Conservation (phyloP, 2,329 filamentous ascomycete species). For the Capronia americana region DNA sequence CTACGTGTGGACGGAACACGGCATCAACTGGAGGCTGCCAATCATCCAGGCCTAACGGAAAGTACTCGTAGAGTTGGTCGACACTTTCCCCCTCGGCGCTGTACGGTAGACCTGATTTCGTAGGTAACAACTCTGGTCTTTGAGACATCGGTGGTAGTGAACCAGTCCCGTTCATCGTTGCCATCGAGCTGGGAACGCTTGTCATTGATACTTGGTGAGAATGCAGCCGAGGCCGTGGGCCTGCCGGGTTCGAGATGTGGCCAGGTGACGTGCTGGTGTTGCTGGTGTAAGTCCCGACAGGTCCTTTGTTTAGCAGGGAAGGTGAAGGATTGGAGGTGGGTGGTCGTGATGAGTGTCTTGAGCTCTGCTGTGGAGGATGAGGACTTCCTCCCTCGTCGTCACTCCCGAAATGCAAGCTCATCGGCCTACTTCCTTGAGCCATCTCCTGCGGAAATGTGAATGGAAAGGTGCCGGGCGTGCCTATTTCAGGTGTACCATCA, state of each 20-base stretch:
- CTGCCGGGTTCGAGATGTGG: conserved; percentile 21
- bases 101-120: conserved; percentile 30
- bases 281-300: conserved; percentile 17
- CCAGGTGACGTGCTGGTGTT: conserved; percentile 25
- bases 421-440: conserved; percentile 30
- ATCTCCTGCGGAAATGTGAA: conserved; percentile 39
- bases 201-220: conserved; percentile 35
- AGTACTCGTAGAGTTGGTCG: conserved; percentile 92
- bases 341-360: conserved; percentile 37
- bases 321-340: conserved; percentile 41
- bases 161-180: conserved; percentile 15
- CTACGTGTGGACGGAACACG: conserved; percentile 88
- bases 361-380: conserved; percentile 32
- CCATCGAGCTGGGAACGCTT: conserved; percentile 25
- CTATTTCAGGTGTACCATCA: conserved; percentile 36
- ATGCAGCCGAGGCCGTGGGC: conserved; percentile 29
- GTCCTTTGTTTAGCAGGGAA: conserved; percentile 37
- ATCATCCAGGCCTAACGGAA: conserved; percentile 87
- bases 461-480: conserved; percentile 31
- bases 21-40: conserved; percentile 91
- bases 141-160: conserved; percentile 10
- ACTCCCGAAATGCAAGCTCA: conserved; percentile 40
- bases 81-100: conserved; percentile 48
- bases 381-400: conserved; percentile 40
- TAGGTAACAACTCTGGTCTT: conserved; percentile 29